Base-by-base conservation (phyloP, 805 yeast genomes). In the Wickerhamomyces bovis region DNA sequence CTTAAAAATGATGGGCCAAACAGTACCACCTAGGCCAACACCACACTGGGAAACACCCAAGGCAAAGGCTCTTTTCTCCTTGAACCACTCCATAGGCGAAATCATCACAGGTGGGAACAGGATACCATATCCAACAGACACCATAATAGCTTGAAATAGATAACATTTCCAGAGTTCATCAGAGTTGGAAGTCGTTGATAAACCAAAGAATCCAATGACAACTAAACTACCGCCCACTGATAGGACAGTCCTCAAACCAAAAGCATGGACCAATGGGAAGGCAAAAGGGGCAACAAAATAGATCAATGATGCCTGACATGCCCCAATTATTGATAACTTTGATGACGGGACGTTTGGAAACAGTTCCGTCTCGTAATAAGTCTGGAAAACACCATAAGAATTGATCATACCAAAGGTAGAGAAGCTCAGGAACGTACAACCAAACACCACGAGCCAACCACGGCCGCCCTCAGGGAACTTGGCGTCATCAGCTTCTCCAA, bases 61-160 rank as follows among this genome's bases (percentile, higher is more conserved):
- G 1, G 80, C 78, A 16, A 70, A 62, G 1, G 83, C 81, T 55
- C 89, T 70, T 49, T 69, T 80, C 51, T 74, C 78, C 39, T 76
- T 65, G 62, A 85, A 85, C 83, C 86, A 84, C 46, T 82, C 89
- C 0, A 88, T 86, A 19, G 85, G 58, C 8, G 83, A 62, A 9
- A 80, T 73, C 33, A 81, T 65, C 7, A 77, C 78, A 0, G 89
- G 82, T 6, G 81, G 68, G 43, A 78, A 75, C 31, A 80, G 64
- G 8, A 80, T 56, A 0, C 85, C 80, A 9, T 46, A 36, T 4
- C 61, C 61, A 16, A 57, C 23, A 3, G 58, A 44, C 44, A 53
- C 54, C 46, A 57, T 46, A 5, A 57, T 41, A 0, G 54, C 59
- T 42, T 57, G 61, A 47, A 57, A 57, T n/a, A 57, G 31, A 39